Base-by-base conservation (phyloP, 345 rosid species). In the Hypericum androsaemum region DNA sequence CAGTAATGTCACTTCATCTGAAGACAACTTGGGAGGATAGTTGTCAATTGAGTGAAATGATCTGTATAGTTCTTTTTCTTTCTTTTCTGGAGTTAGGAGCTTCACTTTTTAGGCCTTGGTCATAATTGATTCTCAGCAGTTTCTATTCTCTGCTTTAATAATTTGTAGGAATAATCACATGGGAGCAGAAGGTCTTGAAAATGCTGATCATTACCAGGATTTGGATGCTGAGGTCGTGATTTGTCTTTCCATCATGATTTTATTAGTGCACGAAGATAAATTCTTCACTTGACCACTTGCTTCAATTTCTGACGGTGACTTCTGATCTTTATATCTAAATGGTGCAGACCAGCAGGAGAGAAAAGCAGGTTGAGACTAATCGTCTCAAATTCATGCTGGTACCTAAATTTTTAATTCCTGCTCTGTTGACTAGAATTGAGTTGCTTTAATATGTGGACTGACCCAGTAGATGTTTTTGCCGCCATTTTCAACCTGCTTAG, bases 321-420 rank as follows among this genome's bases (percentile, higher is more conserved):
- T 55, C 43, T 61, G 16, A 56, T 38, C 38, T 58, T 52, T 66
- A 42, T 63, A 46, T 56, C 61, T 53, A 37, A 54, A 40, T 73
- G 63, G 51, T 66, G 47, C 84, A 87, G 95, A 62, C 42, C 11
- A 58, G 17, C 59, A 59, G 59, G 58, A 61, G 63, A 59, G 89
- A 71, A 64, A 74, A 73, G 54, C 75, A 62, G 57, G 62, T 72
- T 56, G 82, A 87, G 67, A 71, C 80, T 60, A 73, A 68, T 66
- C 75, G 55, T 67, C 89, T 90, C 63, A 82, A 74, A 67, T 70
- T 64, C 52, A 65, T 84, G 88, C 84, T 87, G 96, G 96, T 90
- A 90, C 57, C 53, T n/a, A 43, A 51, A 35, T 73, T 41, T 12
- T 13, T 22, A 22, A 42, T 15, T 35, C 37, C 43, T 52, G 15